These are phyloP conservation scores for Dactylorhiza incarnata DNA, from an alignment of 106 monocot species.

Conservation along the genomic window DNA sequence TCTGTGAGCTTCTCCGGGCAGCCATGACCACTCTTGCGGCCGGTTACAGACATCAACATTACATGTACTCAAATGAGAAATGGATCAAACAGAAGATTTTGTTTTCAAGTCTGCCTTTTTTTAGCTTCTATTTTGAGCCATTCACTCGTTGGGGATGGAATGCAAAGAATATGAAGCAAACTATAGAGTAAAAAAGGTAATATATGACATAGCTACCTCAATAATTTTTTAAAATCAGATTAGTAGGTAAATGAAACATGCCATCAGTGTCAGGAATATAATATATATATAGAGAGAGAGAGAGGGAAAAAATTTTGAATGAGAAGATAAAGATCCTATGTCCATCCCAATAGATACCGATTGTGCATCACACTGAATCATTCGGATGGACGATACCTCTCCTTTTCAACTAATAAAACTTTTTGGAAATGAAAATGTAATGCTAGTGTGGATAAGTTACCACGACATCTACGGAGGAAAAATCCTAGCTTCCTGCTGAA, in stretches of 20 bases:
- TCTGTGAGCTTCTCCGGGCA: not conserved
- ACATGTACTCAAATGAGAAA: not conserved
- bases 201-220: no score
- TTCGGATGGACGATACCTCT: not conserved
- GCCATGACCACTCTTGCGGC: no score
- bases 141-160: no score
- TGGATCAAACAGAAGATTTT: not conserved
- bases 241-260: no score
- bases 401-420: not conserved
- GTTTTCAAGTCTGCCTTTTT: not conserved
- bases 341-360: not conserved
- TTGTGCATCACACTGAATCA: not conserved
- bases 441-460: not conserved
- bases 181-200: no score
- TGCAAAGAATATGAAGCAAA: no score
- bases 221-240: no score
- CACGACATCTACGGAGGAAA: not conserved
- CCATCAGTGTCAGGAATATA: no score
- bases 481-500: conserved; percentile 2
- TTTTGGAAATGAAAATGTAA: not conserved
- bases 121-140: no score
- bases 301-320: not conserved
- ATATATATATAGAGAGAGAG: no score
- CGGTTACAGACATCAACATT: not conserved
- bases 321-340: not conserved